phyloP scores from a whole-genome alignment of 2,329 filamentous ascomycete species.

The Penicillium sumatraense region DNA sequence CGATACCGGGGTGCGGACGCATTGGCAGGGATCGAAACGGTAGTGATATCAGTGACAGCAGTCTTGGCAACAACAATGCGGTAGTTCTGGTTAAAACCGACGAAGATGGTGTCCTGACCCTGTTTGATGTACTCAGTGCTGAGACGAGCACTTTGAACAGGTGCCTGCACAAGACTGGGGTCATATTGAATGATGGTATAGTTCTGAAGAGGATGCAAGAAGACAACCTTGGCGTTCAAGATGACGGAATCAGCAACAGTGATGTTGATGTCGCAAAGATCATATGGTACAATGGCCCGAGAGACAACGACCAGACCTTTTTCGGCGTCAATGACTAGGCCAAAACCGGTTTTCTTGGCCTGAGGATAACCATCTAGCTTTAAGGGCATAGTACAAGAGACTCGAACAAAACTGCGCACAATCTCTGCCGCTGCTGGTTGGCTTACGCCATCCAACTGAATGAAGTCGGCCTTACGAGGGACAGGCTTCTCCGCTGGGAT shows the following conservation, averaged over 20 bases:
- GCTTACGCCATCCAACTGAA: slow-evolving; percentile 84
- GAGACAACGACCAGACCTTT: slow-evolving; percentile 95
- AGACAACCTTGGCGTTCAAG: slow-evolving; percentile 90
- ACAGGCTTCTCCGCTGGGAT: slow-evolving; percentile 74
- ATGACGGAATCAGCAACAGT: slow-evolving; percentile 97
- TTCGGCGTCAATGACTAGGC: slow-evolving; percentile 94
- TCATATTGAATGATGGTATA: slow-evolving; percentile 97
- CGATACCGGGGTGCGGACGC: slow-evolving; percentile 89
- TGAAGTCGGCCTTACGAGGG: slow-evolving; percentile 83
- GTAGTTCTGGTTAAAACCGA: slow-evolving; percentile 97
- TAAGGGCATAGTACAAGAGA: slow-evolving; percentile 89
- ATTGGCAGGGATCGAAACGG: slow-evolving; percentile 94
- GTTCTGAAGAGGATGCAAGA: slow-evolving; percentile 95
- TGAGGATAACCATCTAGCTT: slow-evolving; percentile 98
- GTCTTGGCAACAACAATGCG: slow-evolving; percentile 93
- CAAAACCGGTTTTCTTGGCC: slow-evolving; percentile 92
- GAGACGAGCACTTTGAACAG: slow-evolving; percentile 85
- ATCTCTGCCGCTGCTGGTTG: slow-evolving; percentile 91
- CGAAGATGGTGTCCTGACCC: slow-evolving; percentile 91
- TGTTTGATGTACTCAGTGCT: slow-evolving; percentile 84
- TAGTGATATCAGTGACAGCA: slow-evolving; percentile 94
- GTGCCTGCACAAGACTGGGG: slow-evolving; percentile 87
- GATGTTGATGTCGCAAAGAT: slow-evolving; percentile 93
- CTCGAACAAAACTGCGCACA: slow-evolving; percentile 91
- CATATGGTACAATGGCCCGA: slow-evolving; percentile 90